Conservation (phyloP, 129 eudicot species). For the Escallonia rubra region DNA sequence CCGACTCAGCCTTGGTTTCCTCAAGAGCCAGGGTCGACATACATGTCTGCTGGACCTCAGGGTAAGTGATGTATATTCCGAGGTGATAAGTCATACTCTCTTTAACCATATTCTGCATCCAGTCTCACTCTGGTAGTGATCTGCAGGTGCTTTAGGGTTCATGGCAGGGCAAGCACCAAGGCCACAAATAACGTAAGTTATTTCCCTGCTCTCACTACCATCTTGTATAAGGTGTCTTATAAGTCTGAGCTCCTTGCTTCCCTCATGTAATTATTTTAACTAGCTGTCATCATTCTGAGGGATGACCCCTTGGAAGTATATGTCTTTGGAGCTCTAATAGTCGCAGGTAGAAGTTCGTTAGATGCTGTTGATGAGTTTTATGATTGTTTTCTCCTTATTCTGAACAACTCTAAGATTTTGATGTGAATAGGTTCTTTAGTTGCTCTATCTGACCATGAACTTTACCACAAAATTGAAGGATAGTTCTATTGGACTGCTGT, state of each 20-base stretch:
- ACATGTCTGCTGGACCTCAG: constrained; percentile 38
- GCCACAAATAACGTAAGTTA: constrained; percentile 67
- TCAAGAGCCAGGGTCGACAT: constrained; percentile 39
- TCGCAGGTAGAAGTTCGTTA: background rate
- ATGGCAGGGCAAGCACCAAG: constrained; percentile 47
- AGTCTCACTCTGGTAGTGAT: constrained; percentile 18
- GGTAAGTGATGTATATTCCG: constrained; percentile 25
- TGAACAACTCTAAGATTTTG: too few species aligned
- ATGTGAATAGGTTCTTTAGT: background rate
- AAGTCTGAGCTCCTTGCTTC: too few species aligned
- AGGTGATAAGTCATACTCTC: background rate
- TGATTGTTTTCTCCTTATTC: background rate
- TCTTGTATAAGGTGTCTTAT: background rate
- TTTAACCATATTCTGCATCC: background rate
- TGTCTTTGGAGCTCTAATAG: background rate
- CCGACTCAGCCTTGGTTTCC: constrained; percentile 59
- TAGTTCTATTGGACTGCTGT: too few species aligned
- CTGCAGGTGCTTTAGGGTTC: constrained; percentile 57
- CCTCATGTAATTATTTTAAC: too few species aligned
- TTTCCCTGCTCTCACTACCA: constrained; percentile 7
- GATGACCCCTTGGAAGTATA: background rate
- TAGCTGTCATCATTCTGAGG: background rate
- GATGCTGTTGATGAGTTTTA: background rate
- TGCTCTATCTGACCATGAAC: background rate
- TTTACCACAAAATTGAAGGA: background rate